These are phyloP conservation scores for Berberis vulgaris DNA, from an alignment of 164 flowering plant genomes.

Conservation along the genomic window DNA sequence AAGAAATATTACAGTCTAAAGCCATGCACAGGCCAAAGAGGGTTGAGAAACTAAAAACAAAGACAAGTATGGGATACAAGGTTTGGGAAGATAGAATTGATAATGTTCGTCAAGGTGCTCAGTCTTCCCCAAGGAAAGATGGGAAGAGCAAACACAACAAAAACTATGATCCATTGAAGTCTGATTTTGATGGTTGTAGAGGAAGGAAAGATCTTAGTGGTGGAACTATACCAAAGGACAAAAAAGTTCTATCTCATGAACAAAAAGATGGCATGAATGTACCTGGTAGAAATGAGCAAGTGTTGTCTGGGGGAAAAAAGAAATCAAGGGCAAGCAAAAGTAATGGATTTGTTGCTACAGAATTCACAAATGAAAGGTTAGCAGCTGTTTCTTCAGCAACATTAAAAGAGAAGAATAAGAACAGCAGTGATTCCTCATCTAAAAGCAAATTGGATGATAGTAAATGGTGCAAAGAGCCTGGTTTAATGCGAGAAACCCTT, in stretches of 20 bases:
- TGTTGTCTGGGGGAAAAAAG: conserved; percentile 23
- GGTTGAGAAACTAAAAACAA: conserved; percentile 21
- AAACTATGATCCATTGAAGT: conserved; percentile 7
- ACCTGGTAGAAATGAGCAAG: conserved; percentile 13
- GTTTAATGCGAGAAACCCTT: conserved; percentile 31
- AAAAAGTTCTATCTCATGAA: conserved; percentile 12
- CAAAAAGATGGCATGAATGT: conserved; percentile 9
- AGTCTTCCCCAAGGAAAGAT: conserved; percentile 11
- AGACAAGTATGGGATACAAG: conserved; percentile 17
- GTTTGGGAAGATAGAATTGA: conserved; percentile 10
- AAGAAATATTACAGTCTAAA: conserved; percentile 19
- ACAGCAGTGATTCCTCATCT: conserved; percentile 10
- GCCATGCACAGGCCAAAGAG: conserved; percentile 11
- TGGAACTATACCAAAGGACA: conserved; percentile 11
- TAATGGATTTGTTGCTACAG: conserved; percentile 12
- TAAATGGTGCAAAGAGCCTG: conserved; percentile 23
- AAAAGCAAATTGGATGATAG: conserved; percentile 19
- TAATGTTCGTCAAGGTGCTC: conserved; percentile 12
- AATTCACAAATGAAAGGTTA: conserved; percentile 21
- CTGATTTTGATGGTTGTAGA: conserved; percentile 13
- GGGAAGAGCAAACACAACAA: conserved; percentile 15
- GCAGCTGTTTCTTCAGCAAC: conserved; percentile 14
- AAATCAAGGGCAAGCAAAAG: conserved; percentile 28
- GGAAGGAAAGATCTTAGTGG: conserved; percentile 18
- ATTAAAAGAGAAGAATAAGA: conserved; percentile 19